Percentiles rank a stretch among this genome's conserved stretches.
These are phyloP conservation scores for Phytophthora sp. DNA, from an alignment of 352 stramenopile species.

Conservation along the genomic window DNA sequence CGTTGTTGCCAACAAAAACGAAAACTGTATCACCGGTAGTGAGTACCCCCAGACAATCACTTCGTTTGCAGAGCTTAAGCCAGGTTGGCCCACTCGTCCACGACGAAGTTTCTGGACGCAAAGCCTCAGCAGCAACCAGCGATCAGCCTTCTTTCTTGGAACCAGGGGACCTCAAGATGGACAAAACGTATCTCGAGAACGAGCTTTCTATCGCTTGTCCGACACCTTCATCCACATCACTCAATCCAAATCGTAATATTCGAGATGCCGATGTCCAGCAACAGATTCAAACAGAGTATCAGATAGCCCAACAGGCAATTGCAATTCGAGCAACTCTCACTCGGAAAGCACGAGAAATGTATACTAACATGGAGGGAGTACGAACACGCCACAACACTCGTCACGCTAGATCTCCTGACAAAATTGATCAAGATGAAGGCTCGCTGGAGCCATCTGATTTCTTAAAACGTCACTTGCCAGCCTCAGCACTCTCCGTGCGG, in stretches of 20 bases:
- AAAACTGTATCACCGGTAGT: not conserved
- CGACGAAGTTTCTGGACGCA: slow-evolving; percentile 40
- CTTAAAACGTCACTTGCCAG: slow-evolving; percentile 51
- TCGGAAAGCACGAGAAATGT: slow-evolving; percentile 62
- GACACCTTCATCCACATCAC: slow-evolving; percentile 9
- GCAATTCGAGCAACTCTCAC: slow-evolving; percentile 48
- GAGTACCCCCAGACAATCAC: slow-evolving; percentile 8
- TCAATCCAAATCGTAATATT: slow-evolving; percentile 5
- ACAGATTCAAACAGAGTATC: slow-evolving; percentile 47
- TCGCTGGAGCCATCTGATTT: slow-evolving; percentile 54
- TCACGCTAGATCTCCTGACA: not conserved
- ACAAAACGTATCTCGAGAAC: slow-evolving; percentile 64
- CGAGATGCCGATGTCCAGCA: slow-evolving; percentile 39
- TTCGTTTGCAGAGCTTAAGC: slow-evolving; percentile 57
- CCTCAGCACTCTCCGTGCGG: slow-evolving; percentile 35
- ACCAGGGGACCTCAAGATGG: slow-evolving; percentile 55
- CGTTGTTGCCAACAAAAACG: slow-evolving; percentile 3
- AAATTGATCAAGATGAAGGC: slow-evolving; percentile 3
- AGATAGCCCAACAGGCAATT: slow-evolving; percentile 44
- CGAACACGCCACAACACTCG: slow-evolving; percentile 10
- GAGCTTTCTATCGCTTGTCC: slow-evolving; percentile 56
- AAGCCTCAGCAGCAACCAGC: slow-evolving; percentile 10
- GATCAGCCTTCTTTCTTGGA: slow-evolving; percentile 43
- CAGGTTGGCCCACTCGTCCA: slow-evolving; percentile 48
- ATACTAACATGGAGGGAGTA: slow-evolving; percentile 48